These are phyloP conservation scores for Albatrellus ellisii DNA, from an alignment of 768 basidiomycete species.

Conservation along the genomic window DNA sequence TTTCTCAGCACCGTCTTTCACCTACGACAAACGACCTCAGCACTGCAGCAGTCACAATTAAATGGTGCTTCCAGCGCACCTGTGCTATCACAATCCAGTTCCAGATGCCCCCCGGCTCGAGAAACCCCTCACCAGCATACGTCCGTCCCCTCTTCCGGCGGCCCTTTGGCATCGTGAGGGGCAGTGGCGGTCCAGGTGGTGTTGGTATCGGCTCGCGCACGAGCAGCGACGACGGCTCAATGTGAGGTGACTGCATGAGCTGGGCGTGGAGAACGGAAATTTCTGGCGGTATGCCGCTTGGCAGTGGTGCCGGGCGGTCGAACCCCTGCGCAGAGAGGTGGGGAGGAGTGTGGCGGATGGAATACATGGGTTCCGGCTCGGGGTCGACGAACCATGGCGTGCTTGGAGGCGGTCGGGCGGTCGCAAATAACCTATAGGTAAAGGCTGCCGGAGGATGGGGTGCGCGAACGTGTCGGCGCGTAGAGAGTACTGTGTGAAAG, in stretches of 20 bases:
- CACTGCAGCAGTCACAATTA: no score
- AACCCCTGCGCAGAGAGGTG: conserved; percentile 17
- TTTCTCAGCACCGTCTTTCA: conserved; percentile 76
- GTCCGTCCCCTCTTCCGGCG: conserved; percentile 52
- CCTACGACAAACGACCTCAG: conserved; percentile 21
- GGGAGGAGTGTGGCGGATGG: conserved; percentile 9
- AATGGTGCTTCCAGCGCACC: conserved; percentile 23
- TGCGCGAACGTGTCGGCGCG: neutral
- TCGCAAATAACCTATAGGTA: neutral
- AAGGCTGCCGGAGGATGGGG: no score
- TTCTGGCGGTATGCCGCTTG: conserved; percentile 36
- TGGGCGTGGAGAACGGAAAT: conserved; percentile 44
- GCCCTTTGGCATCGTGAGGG: conserved; percentile 44
- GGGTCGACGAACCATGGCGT: conserved; percentile 62
- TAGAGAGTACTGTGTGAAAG: no score
- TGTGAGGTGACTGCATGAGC: conserved; percentile 48
- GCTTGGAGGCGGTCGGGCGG: neutral
- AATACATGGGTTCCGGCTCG: conserved; percentile 14
- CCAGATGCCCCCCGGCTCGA: conserved; percentile 50
- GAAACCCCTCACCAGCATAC: conserved; percentile 47
- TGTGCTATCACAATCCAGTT: conserved; percentile 66
- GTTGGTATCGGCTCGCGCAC: conserved; percentile 39
- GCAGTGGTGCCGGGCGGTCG: conserved; percentile 25
- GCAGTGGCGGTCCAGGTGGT: conserved; percentile 47
- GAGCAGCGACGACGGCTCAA: conserved; percentile 46